Evolutionary conservation across 1,284 basidiomycete genomes (phyloP), one percentile per base, ranked within the genome.

Genomic region (Athelia psychrophila): DNA sequence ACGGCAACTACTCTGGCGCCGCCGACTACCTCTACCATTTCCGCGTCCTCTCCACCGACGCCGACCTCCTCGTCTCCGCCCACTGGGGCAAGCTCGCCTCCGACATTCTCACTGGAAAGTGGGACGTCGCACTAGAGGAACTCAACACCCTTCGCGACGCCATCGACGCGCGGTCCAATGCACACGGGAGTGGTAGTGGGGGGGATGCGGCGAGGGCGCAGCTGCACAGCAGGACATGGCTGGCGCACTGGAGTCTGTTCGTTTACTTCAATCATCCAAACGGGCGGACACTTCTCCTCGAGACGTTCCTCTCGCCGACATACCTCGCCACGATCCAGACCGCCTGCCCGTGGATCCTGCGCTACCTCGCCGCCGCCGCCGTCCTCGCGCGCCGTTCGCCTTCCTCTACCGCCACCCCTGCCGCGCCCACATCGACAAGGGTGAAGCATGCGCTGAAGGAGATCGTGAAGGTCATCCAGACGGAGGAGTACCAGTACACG

Each of bases 241-340:
- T 97, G 54, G 84, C 95, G 13, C 97, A 99, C 76, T 99, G 96
- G 96, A 93, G 91, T 16, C 84, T 99, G 49, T 99, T 98, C 71
- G 93, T 98, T 58, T 98, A 95, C 75, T 98, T 96, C 81, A 98
- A 98, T 77, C 93, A 98, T 71, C 86, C 87, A 0, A 83, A 94
- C 58, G 95, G 93, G 25, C 86, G 95, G 40, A 91, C 91, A n/a
- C 84, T 93, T 36, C 85, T 99, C 51, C 88, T 99, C 58, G 97
- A 99, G 66, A 93, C 93, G 22, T 99, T 98, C 86, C 86, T 98
- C 63, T 83, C 91, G 20, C 94, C 95, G 2, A 90, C 92, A 2
- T 99, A 98, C 77, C 88, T 99, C 68, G 97, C 97, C 78, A 98
- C 96, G 22, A 95, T 99, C 66, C 97, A 99, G 71, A 98, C 95